Base-by-base conservation (phyloP, 148 eudicot genomes). In the Rheum nobile region DNA sequence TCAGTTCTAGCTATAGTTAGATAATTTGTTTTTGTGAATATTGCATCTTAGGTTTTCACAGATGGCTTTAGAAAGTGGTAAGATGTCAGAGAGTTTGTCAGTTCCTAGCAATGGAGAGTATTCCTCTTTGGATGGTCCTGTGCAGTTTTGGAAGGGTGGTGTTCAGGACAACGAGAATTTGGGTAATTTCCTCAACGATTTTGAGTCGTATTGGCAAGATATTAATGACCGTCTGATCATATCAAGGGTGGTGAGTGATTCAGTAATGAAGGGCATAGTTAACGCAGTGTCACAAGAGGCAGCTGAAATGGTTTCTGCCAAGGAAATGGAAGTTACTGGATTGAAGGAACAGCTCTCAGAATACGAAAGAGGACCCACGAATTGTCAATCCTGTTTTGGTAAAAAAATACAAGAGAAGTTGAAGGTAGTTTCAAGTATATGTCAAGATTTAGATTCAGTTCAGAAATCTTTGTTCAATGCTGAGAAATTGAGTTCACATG, bases 181-280 rank as follows among this genome's bases (percentile, higher is more conserved):
- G 73, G 79, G 79, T 17, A 17, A 65, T 57, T 37, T 95, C 73
- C 77, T 95, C 55, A 81, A 86, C 52, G 88, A 81, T 77, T 84
- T 84, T 65, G 98, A 95, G 74, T 79, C 85, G 0, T 83, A 83
- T 75, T 71, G 82, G 83, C 89, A 90, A 41, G 98, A 95, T 75
- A 77, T 95, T 10, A 81, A 86, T 83, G 93, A 84, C 50, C 85
- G 92, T 34, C 74, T 95, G 14, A 80, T 72, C 38, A 81, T 95
- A 68, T 88, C 97, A 6, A 65, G 70, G 70, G 78, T 96, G 80
- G 87, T 95, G 31, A 87, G 80, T 77, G 90, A 90, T 72, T 88
- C 98, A 9, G 83, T 95, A 55, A 85, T 87, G 21, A 91, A 86
- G 76, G 98, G 96, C n/a, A 85, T 91, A 81, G 85, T 90, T 42